Evolutionary conservation across 108 stramenopile species (phyloP).

Genomic region (Nannochloropsis gaditana): DNA sequence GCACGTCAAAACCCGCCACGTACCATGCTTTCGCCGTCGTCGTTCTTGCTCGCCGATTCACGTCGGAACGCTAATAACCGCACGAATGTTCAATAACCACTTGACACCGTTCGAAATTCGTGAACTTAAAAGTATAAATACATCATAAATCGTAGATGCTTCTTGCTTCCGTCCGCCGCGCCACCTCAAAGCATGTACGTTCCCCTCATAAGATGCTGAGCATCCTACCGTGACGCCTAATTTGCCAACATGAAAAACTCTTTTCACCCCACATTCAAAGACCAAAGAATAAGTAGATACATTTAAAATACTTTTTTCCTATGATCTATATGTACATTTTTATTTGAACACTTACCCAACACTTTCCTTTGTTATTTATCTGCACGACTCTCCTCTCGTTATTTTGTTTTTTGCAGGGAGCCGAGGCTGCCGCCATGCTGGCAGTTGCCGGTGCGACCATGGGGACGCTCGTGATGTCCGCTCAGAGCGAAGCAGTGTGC

Average conservation of each 20-base stretch:
- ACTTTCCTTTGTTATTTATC: neutral
- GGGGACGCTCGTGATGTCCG: neutral
- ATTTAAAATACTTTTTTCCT: too few species aligned
- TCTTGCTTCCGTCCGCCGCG: neutral
- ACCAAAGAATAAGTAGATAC: too few species aligned
- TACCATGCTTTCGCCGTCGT: too few species aligned
- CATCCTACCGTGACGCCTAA: too few species aligned
- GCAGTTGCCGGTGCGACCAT: neutral
- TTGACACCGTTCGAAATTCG: too few species aligned
- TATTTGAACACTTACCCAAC: neutral
- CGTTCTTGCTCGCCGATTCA: too few species aligned
- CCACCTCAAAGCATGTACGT: neutral
- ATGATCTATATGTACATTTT: too few species aligned
- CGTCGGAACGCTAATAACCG: too few species aligned
- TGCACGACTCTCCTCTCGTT: neutral
- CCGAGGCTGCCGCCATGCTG: neutral
- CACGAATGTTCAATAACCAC: too few species aligned
- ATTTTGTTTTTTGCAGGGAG: neutral
- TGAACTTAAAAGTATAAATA: neutral
- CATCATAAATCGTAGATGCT: neutral
- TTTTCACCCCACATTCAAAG: too few species aligned
- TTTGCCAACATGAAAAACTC: too few species aligned
- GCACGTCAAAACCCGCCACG: too few species aligned
- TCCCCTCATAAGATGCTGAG: neutral
- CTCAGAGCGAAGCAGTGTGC: neutral